Conservation (phyloP, 2,329 filamentous ascomycete genomes). For the Xylariaceae sp. region DNA sequence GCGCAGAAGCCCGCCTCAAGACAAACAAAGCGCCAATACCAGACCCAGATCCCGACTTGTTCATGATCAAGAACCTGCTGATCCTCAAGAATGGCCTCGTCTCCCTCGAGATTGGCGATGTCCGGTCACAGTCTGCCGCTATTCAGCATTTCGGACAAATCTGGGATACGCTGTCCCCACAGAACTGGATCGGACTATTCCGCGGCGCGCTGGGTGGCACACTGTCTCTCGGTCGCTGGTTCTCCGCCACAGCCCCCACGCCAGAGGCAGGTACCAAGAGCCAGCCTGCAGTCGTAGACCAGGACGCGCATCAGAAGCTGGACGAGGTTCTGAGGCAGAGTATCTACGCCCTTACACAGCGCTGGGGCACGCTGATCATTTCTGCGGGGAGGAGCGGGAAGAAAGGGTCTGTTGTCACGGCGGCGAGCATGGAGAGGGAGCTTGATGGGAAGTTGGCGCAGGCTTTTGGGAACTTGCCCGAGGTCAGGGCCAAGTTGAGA, state of each 20-base stretch:
- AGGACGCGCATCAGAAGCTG: conserved; percentile 62
- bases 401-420: conserved; percentile 40
- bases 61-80: conserved; percentile 91
- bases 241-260: conserved; percentile 18
- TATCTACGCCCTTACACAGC: conserved; percentile 60
- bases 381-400: conserved; percentile 48
- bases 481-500: conserved; percentile 56
- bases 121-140: conserved; percentile 47
- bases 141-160: conserved; percentile 63
- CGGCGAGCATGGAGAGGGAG: conserved; percentile 50
- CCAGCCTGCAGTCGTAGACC: conserved; percentile 40
- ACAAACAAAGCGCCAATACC: conserved; percentile 48
- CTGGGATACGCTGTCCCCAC: conserved; percentile 47
- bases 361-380: conserved; percentile 51
- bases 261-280: conserved; percentile 28
- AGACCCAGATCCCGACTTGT: conserved; percentile 76
- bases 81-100: conserved; percentile 95
- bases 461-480: conserved; percentile 57
- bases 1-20: conserved; percentile 68
- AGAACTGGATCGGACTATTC: conserved; percentile 50
- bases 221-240: conserved; percentile 44
- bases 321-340: conserved; percentile 60
- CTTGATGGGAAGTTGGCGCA: conserved; percentile 53
- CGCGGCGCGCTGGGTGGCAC: conserved; percentile 54
- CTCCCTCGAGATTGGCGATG: conserved; percentile 84